Evolutionary conservation across 192 early-diverging fungal species (phyloP).

Genomic region (Podila clonocystis): DNA sequence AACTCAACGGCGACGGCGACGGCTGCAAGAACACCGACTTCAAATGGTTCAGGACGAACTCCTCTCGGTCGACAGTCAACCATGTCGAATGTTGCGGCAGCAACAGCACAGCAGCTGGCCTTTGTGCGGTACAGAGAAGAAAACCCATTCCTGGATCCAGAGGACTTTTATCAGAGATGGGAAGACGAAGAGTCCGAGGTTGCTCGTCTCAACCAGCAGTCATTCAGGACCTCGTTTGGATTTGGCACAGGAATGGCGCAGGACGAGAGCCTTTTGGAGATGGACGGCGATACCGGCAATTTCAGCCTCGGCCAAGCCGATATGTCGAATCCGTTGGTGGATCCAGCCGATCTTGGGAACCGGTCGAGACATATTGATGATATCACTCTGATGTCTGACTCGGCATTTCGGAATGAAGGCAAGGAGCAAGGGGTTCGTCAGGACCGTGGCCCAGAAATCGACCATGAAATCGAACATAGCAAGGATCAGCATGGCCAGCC

Average conservation of each 20-base stretch:
- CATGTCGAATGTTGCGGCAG: neutral
- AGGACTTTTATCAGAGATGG: conserved; percentile 33
- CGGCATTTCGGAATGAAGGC: neutral
- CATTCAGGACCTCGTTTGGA: neutral
- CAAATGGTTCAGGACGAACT: neutral
- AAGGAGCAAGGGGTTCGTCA: neutral
- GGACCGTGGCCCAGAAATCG: neutral
- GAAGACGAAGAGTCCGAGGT: conserved; percentile 20
- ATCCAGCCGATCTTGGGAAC: neutral
- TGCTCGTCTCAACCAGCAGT: neutral
- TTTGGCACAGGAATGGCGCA: conserved; percentile 11
- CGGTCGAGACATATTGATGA: conserved; percentile 16
- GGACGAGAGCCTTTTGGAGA: neutral
- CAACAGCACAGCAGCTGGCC: conserved; percentile 9
- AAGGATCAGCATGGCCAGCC: neutral
- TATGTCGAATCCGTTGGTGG: conserved; percentile 12
- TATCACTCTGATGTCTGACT: conserved; percentile 10
- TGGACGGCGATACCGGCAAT: conserved; percentile 15
- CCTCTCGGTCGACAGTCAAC: neutral
- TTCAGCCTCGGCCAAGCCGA: conserved; percentile 15
- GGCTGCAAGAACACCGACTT: too few relatives aligned
- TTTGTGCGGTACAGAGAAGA: conserved; percentile 20
- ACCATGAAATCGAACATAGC: neutral
- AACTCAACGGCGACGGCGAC: neutral
- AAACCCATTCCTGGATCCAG: conserved; percentile 31